Evolutionary conservation across 2,329 filamentous ascomycete genomes (phyloP).

Genomic region (Whalleya microplaca): DNA sequence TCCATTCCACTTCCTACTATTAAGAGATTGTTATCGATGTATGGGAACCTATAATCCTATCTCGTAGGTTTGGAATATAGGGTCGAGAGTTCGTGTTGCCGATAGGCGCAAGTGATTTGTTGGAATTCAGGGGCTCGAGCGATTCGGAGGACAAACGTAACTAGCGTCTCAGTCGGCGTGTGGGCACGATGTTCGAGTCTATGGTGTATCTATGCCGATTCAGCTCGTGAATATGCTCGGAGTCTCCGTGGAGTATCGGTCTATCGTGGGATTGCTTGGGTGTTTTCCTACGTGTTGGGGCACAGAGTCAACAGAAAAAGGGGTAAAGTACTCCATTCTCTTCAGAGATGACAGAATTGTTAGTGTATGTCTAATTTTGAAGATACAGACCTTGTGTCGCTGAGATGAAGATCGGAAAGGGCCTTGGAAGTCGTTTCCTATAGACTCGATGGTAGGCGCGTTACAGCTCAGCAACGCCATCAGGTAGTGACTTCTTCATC

Average conservation of each 20-base stretch:
- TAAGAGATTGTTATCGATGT: too few species aligned
- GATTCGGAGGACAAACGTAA: background rate
- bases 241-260: background rate
- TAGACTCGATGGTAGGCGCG: constrained; percentile 1
- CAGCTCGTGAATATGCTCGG: too few species aligned
- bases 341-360: background rate
- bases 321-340: background rate
- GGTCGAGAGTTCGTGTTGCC: background rate
- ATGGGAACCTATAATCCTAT: too few species aligned
- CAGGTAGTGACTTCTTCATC: constrained; percentile 6
- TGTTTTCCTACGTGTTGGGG: background rate
- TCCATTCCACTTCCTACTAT: background rate
- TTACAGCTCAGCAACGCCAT: constrained; percentile 2
- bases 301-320: background rate
- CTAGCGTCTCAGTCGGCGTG: background rate
- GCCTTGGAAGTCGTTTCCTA: constrained; percentile 12
- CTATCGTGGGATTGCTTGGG: background rate
- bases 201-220: too few species aligned
- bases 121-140: background rate
- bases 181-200: background rate
- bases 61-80: too few species aligned
- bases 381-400: background rate
- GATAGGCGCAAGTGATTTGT: background rate
- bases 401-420: background rate
- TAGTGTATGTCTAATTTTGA: background rate